phyloP scores from a whole-genome alignment of 2,329 filamentous ascomycete species.

The Cladosporium oxysporum region DNA sequence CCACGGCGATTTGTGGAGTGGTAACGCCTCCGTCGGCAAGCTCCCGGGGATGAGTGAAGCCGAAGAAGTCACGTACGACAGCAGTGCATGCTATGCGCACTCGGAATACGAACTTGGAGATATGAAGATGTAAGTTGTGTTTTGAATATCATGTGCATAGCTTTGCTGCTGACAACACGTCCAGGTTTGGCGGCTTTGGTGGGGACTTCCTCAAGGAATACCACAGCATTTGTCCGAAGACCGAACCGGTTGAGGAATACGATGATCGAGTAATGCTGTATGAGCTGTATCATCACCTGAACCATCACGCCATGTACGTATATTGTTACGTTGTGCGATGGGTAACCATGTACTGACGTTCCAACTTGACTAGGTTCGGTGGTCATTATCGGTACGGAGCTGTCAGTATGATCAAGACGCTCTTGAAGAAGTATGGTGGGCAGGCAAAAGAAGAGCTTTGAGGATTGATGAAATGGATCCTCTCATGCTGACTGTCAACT shows the following conservation, averaged over 20 bases:
- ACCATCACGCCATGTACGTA: slow-evolving; percentile 69
- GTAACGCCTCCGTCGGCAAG: slow-evolving; percentile 70
- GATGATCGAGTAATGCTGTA: slow-evolving; percentile 81
- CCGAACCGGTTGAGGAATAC: slow-evolving; percentile 79
- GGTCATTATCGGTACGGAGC: slow-evolving; percentile 75
- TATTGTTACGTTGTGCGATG: not conserved
- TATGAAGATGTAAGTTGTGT: slow-evolving; percentile 69
- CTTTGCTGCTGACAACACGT: not conserved
- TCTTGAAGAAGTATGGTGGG: slow-evolving; percentile 70
- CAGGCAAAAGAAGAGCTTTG: not conserved
- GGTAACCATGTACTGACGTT: not conserved
- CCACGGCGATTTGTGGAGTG: slow-evolving; percentile 93
- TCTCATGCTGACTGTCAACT: not conserved
- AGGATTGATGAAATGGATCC: not conserved
- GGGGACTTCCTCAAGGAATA: slow-evolving; percentile 74
- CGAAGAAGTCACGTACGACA: slow-evolving; percentile 81
- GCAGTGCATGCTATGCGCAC: slow-evolving; percentile 79
- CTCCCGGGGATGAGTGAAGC: slow-evolving; percentile 57
- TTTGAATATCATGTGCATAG: rapidly evolving
- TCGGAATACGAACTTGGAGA: slow-evolving; percentile 90
- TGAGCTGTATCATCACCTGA: slow-evolving; percentile 85
- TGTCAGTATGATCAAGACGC: slow-evolving; percentile 73
- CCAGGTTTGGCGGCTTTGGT: slow-evolving; percentile 77
- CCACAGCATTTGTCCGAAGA: slow-evolving; percentile 70
- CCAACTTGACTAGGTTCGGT: slow-evolving; percentile 58